Conservation (phyloP, 2,329 filamentous ascomycete species). For the Alternaria atra region DNA sequence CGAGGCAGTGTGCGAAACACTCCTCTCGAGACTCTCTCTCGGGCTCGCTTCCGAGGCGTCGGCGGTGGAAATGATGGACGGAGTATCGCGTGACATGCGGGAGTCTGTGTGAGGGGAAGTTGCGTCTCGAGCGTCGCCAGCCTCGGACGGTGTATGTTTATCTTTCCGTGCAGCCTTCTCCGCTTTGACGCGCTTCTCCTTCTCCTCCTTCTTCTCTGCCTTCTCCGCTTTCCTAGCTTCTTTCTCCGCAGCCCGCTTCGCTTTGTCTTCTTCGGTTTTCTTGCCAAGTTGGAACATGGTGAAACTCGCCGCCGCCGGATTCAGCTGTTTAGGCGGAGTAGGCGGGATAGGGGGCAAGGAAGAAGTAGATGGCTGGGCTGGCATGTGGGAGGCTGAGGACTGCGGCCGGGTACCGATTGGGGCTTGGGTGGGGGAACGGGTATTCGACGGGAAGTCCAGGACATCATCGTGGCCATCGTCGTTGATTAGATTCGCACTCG, state of each 20-base stretch:
- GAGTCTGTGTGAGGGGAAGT: slow-evolving; percentile 36
- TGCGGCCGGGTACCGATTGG: slow-evolving; percentile 83
- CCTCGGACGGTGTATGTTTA: slow-evolving; percentile 44
- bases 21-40: slow-evolving; percentile 53
- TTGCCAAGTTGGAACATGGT: slow-evolving; percentile 56
- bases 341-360: slow-evolving; percentile 43
- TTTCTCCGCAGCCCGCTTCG: slow-evolving; percentile 49
- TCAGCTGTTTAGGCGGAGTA: slow-evolving; percentile 69
- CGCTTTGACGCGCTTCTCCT: slow-evolving; percentile 51
- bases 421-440: slow-evolving; percentile 64
- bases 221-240: slow-evolving; percentile 45
- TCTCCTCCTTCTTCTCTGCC: slow-evolving; percentile 47
- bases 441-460: slow-evolving; percentile 59
- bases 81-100: slow-evolving; percentile 55
- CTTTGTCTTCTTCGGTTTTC: slow-evolving; percentile 46
- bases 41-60: slow-evolving; percentile 48
- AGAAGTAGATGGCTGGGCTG: slow-evolving; percentile 18
- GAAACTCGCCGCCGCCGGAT: slow-evolving; percentile 90
- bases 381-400: slow-evolving; percentile 61
- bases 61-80: slow-evolving; percentile 54
- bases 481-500: slow-evolving; percentile 69
- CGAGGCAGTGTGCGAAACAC: slow-evolving; percentile 49
- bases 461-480: slow-evolving; percentile 62
- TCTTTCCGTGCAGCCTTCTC: slow-evolving; percentile 47
- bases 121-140: slow-evolving; percentile 38